phyloP scores from a whole-genome alignment of 208 protist species.

The Crithidia mellificae region DNA sequence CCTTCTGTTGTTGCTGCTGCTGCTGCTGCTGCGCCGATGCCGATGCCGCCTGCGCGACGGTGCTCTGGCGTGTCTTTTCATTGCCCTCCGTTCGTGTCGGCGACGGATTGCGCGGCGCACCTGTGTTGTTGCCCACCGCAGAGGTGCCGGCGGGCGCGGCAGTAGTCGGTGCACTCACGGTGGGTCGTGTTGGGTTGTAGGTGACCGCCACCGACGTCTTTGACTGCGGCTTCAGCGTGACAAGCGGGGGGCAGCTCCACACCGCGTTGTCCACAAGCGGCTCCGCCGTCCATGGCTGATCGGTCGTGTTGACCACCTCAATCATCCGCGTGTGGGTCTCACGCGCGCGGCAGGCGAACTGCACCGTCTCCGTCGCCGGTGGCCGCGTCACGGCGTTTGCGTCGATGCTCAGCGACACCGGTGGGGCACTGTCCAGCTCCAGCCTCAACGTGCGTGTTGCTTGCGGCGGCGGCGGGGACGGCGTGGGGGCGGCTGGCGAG shows the following conservation, averaged over 20 bases:
- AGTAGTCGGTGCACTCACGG: slow-evolving; percentile 16
- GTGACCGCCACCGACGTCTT: slow-evolving; percentile 70
- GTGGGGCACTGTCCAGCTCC: slow-evolving; percentile 79
- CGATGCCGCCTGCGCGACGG: not conserved
- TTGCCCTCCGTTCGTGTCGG: not conserved
- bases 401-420: slow-evolving; percentile 80
- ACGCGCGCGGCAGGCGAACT: slow-evolving; percentile 83
- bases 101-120: not conserved
- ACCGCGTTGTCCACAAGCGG: slow-evolving; percentile 84
- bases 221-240: slow-evolving; percentile 80
- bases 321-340: slow-evolving; percentile 71
- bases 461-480: slow-evolving; percentile 2
- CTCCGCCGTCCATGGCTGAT: slow-evolving; percentile 78
- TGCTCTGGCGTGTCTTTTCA: slow-evolving; percentile 8
- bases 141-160: not conserved
- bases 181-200: slow-evolving; percentile 89
- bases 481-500: not conserved
- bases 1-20: slow-evolving; percentile 27
- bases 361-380: slow-evolving; percentile 63
- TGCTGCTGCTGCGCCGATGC: too few relatives aligned
- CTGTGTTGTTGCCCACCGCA: not conserved
- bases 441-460: slow-evolving; percentile 46
- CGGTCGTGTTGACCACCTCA: slow-evolving; percentile 80
- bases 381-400: slow-evolving; percentile 79
- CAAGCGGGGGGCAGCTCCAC: slow-evolving; percentile 63